phyloP scores from a whole-genome alignment of 1,284 basidiomycete species.

The Grifola frondosa region DNA sequence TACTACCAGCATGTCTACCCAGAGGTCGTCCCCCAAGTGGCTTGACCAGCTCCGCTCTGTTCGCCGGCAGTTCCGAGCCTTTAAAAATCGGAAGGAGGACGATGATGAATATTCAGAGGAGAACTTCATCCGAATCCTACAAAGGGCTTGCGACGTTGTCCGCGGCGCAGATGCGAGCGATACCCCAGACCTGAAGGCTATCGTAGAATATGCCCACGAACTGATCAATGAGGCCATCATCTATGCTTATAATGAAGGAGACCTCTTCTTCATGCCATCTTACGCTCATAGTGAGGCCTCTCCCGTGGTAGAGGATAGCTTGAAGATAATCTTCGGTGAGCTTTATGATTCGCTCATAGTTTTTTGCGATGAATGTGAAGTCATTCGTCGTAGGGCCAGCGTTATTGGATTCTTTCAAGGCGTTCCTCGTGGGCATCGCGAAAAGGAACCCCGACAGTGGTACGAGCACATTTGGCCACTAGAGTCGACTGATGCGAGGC shows the following conservation, averaged over 20 bases:
- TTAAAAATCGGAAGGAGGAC: no score
- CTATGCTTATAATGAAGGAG: slow-evolving; percentile 21
- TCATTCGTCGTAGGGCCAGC: background rate
- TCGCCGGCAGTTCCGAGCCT: no score
- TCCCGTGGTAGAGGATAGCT: slow-evolving; percentile 24
- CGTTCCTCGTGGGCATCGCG: background rate
- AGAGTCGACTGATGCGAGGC: background rate
- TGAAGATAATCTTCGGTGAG: background rate
- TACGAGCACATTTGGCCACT: background rate
- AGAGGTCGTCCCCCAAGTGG: no score
- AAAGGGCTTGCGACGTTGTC: slow-evolving; percentile 17
- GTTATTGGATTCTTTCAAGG: background rate
- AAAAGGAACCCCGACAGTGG: background rate
- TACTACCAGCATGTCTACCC: no score
- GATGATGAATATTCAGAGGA: background rate
- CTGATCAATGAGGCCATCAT: slow-evolving; percentile 20
- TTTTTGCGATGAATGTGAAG: background rate
- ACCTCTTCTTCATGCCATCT: slow-evolving; percentile 29
- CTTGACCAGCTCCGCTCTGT: no score
- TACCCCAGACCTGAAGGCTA: slow-evolving; percentile 18
- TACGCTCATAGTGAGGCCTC: slow-evolving; percentile 33
- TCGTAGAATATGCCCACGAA: slow-evolving; percentile 35
- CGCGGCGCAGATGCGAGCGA: slow-evolving; percentile 18
- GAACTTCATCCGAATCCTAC: slow-evolving; percentile 15
- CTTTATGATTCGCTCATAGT: background rate